These are phyloP conservation scores for Alternaria consortialis DNA, from an alignment of 2,329 filamentous ascomycete species.

Conservation along the genomic window DNA sequence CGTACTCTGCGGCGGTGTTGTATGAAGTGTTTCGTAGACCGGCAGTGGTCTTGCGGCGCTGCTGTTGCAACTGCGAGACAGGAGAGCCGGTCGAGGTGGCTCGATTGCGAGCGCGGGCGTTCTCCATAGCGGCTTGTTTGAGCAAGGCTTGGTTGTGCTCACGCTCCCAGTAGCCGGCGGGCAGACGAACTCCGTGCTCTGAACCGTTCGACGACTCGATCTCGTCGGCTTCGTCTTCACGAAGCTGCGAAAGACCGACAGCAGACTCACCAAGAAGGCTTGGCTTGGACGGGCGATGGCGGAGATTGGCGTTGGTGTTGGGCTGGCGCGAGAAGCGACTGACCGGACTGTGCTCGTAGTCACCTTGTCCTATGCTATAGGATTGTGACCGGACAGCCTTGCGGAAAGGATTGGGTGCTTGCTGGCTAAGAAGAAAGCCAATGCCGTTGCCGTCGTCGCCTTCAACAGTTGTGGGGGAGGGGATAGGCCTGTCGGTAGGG, in stretches of 20 bases:
- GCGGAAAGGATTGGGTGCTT: slow-evolving; percentile 84
- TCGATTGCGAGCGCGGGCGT: slow-evolving; percentile 45
- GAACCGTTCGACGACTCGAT: slow-evolving; percentile 70
- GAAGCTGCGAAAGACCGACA: slow-evolving; percentile 42
- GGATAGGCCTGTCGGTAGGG: slow-evolving; percentile 32
- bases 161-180: slow-evolving; percentile 44
- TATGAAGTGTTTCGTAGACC: slow-evolving; percentile 68
- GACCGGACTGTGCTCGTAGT: slow-evolving; percentile 59
- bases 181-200: slow-evolving; percentile 58
- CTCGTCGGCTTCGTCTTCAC: slow-evolving; percentile 64
- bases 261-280: slow-evolving; percentile 73
- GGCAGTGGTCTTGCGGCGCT: slow-evolving; percentile 50
- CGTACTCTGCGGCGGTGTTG: slow-evolving; percentile 68
- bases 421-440: slow-evolving; percentile 44
- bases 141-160: slow-evolving; percentile 45
- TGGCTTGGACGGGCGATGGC: slow-evolving; percentile 81
- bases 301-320: slow-evolving; percentile 57
- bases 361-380: slow-evolving; percentile 91
- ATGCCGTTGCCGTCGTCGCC: slow-evolving; percentile 61
- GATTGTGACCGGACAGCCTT: slow-evolving; percentile 96
- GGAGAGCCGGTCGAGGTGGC: slow-evolving; percentile 43
- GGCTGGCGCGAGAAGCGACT: slow-evolving; percentile 59
- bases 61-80: slow-evolving; percentile 26
- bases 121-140: slow-evolving; percentile 50
- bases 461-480: slow-evolving; percentile 47